Evolutionary conservation across 73 alveolate genomes (phyloP).

Genomic region (Durusdinium trenchii): DNA sequence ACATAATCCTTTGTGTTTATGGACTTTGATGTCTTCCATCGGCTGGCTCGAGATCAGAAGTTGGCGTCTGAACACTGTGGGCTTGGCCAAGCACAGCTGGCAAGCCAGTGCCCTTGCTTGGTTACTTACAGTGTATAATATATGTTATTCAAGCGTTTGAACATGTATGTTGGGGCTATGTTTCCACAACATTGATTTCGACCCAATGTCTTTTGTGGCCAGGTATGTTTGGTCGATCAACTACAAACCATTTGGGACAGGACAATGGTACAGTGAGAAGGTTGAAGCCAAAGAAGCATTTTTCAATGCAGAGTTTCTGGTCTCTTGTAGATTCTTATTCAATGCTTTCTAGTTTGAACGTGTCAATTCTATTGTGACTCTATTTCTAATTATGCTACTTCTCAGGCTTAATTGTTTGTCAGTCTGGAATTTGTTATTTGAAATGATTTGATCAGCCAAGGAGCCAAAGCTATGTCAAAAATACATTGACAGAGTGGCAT

Average conservation of each 20-base stretch:
- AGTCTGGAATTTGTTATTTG: background rate
- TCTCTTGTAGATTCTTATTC: background rate
- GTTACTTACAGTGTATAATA: background rate
- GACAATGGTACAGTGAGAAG: background rate
- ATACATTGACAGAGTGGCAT: background rate
- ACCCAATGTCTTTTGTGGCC: no score
- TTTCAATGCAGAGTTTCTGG: background rate
- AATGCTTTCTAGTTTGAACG: background rate
- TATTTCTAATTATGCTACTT: background rate
- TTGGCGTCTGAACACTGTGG: background rate
- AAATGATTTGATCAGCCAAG: background rate
- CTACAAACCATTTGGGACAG: background rate
- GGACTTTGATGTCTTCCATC: background rate
- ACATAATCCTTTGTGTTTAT: background rate
- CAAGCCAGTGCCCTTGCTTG: background rate
- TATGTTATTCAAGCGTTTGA: no score
- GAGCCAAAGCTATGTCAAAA: background rate
- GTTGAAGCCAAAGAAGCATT: background rate
- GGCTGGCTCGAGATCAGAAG: slow-evolving; percentile 21
- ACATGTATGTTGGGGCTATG: no score
- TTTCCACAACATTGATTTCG: no score
- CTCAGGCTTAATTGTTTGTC: background rate
- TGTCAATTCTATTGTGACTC: background rate
- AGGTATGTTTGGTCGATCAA: background rate
- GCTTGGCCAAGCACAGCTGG: background rate